phyloP scores from a whole-genome alignment of 768 basidiomycete genomes.

The Coprinellus micaceus region DNA sequence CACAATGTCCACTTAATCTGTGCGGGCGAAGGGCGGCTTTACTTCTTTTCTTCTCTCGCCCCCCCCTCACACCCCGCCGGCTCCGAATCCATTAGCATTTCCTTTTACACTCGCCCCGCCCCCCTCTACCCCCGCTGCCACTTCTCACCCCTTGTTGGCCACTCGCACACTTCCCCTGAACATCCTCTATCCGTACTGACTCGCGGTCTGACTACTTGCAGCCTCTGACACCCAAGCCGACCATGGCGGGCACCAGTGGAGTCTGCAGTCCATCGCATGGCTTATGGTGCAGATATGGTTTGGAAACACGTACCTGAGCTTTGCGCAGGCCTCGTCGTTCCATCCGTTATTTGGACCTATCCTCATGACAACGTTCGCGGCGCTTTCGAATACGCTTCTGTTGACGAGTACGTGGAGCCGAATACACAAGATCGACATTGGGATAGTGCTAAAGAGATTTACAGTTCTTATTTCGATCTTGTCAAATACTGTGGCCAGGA shows the following conservation, averaged over 20 bases:
- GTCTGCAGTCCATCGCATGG: constrained; percentile 65
- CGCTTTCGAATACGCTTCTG: constrained; percentile 72
- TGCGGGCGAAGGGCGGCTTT: too few relatives aligned
- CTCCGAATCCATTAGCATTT: too few relatives aligned
- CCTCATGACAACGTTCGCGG: constrained; percentile 77
- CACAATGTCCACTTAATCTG: not conserved
- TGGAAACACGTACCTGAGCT: constrained; percentile 66
- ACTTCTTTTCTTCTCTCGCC: too few relatives aligned
- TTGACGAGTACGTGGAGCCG: constrained; percentile 62
- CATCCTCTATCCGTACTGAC: not conserved
- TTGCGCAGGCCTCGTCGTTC: constrained; percentile 53
- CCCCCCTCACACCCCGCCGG: too few relatives aligned
- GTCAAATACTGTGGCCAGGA: constrained; percentile 84
- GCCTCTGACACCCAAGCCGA: constrained; percentile 13
- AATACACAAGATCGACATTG: too few relatives aligned
- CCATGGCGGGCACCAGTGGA: constrained; percentile 25
- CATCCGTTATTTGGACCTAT: constrained; percentile 73
- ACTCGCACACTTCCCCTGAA: too few relatives aligned
- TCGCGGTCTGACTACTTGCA: not conserved
- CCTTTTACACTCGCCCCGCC: too few relatives aligned
- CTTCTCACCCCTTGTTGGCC: too few relatives aligned
- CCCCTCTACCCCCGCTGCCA: too few relatives aligned
- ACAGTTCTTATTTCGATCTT: constrained; percentile 82
- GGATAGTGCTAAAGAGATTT: not conserved
- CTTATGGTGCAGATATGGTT: constrained; percentile 88